Conservation (phyloP, 805 yeast genomes). For the Kodamaea leandrae region DNA sequence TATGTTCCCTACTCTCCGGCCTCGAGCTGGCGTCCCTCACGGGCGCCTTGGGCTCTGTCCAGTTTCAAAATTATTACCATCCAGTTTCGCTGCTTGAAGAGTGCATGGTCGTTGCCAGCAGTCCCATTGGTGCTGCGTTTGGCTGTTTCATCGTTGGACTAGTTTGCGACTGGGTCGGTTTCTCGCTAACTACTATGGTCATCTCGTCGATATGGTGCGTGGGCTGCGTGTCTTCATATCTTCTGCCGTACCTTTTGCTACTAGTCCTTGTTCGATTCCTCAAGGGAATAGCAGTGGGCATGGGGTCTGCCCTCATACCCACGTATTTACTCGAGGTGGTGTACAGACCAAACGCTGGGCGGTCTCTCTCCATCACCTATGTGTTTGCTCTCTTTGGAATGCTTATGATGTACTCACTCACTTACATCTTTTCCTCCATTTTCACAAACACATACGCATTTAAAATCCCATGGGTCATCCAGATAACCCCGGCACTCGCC, state of each 20-base stretch:
- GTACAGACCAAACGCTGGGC: neutral
- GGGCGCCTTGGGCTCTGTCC: constrained; percentile 20
- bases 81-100: constrained; percentile 20
- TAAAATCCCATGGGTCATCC: constrained; percentile 18
- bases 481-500: constrained; percentile 20
- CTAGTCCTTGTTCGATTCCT: constrained; percentile 28
- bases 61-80: constrained; percentile 22
- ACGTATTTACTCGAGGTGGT: constrained; percentile 31
- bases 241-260: constrained; percentile 24
- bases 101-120: constrained; percentile 25
- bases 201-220: constrained; percentile 27
- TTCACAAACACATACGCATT: constrained; percentile 14
- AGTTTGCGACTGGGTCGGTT: constrained; percentile 29
- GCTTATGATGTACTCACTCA: constrained; percentile 15
- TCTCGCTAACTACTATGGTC: constrained; percentile 22
- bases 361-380: neutral
- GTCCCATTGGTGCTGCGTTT: constrained; percentile 37
- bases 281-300: constrained; percentile 34
- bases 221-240: constrained; percentile 24
- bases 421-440: constrained; percentile 14
- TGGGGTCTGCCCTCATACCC: constrained; percentile 29
- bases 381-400: constrained; percentile 13
- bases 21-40: constrained; percentile 27
- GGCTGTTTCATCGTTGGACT: constrained; percentile 32
- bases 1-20: constrained; percentile 28